Evolutionary conservation across 2,329 filamentous ascomycete species (phyloP).

Genomic region (Nothopassalora personata): DNA sequence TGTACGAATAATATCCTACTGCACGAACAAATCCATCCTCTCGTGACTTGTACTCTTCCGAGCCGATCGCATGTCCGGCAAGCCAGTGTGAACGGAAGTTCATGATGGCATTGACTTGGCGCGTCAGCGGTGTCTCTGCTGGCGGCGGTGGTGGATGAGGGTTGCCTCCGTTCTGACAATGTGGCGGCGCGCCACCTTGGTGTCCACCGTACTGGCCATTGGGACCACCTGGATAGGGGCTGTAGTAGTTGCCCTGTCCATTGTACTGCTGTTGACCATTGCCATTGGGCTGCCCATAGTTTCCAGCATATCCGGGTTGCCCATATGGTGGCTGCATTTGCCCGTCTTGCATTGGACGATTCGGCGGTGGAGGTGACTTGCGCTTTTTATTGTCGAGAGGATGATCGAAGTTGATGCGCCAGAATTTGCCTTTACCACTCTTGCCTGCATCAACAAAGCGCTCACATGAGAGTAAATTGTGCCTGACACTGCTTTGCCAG

Average conservation of each 20-base stretch:
- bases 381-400: conserved; percentile 57
- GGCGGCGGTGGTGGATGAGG: not conserved
- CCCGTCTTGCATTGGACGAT: conserved; percentile 21
- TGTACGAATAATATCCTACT: conserved; percentile 1
- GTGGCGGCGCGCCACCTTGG: not conserved
- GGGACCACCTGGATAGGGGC: conserved; percentile 8
- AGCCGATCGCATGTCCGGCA: not conserved
- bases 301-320: conserved; percentile 14
- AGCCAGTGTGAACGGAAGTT: not conserved
- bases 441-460: conserved; percentile 57
- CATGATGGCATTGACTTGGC: conserved; percentile 1
- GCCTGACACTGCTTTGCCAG: conserved; percentile 63
- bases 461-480: conserved; percentile 57
- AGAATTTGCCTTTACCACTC: conserved; percentile 58
- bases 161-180: not conserved
- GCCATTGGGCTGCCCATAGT: conserved; percentile 9
- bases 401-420: conserved; percentile 55
- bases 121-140: not conserved
- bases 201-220: not conserved
- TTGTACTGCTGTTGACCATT: conserved; percentile 14
- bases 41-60: not conserved
- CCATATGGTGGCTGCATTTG: conserved; percentile 12
- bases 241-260: conserved; percentile 11
- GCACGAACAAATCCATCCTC: not conserved
- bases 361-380: conserved; percentile 39